phyloP scores from a whole-genome alignment of 2,329 filamentous ascomycete species.

The Xylaria sp. region DNA sequence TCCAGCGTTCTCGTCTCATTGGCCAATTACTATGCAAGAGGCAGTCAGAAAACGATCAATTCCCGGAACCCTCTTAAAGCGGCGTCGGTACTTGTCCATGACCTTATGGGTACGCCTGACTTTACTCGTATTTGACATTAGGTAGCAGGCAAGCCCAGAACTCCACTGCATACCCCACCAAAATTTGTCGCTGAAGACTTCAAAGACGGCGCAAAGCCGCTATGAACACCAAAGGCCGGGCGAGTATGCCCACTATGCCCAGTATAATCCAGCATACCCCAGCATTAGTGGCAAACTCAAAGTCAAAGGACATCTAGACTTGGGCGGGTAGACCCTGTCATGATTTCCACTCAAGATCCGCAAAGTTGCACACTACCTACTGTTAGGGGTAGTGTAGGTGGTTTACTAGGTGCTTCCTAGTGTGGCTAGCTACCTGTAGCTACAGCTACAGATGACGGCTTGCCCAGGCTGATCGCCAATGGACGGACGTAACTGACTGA shows the following conservation, averaged over 20 bases:
- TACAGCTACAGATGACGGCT: slow-evolving; percentile 8
- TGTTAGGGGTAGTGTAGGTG: neutral
- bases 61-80: slow-evolving; percentile 11
- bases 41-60: neutral
- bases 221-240: slow-evolving; percentile 5
- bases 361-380: neutral
- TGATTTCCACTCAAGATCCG: slow-evolving; percentile 5
- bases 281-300: slow-evolving; percentile 16
- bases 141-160: slow-evolving; percentile 5
- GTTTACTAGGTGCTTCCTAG: slow-evolving; percentile 2
- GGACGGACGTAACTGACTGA: neutral
- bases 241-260: neutral
- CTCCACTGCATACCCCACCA: slow-evolving; percentile 22
- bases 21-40: slow-evolving; percentile 22
- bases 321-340: slow-evolving; percentile 8
- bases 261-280: neutral
- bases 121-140: slow-evolving; percentile 5
- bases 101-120: slow-evolving; percentile 15
- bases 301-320: neutral
- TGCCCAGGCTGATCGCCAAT: slow-evolving; percentile 8
- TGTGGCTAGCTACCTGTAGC: neutral
- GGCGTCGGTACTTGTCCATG: slow-evolving; percentile 11
- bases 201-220: slow-evolving; percentile 2
- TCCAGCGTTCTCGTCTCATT: slow-evolving; percentile 13
- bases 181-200: slow-evolving; percentile 12